Evolutionary conservation across 108 stramenopile species (phyloP), one percentile per base, ranked within the genome.

Genomic region (Fistulifera solaris): DNA sequence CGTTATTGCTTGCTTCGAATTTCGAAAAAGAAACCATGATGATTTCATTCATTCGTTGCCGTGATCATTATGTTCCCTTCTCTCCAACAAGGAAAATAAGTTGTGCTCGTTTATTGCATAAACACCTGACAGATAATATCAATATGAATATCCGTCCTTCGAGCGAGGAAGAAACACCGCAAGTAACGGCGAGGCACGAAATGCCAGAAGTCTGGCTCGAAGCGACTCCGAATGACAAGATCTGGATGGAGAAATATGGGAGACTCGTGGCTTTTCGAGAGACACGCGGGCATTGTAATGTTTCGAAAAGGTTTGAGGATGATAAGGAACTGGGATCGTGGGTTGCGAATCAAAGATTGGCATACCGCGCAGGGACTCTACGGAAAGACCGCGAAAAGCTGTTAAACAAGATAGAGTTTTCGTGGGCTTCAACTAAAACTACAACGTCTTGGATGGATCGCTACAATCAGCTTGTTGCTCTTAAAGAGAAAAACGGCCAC

Each of bases 401-500:
- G 12, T 27, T 66, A 23, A 66, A 66, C 23, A 40, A 60, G 41
- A 1, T 63, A 1, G 61, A 25, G 25, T 62, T 62, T 18, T 27
- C 52, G 1, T 61, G 59, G 59, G n/a, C n/a, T n/a, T n/a, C 31
- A 35, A 35, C 3, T 6, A 8, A 8, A 35, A 8, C 31, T 6
- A 3, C 31, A 35, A 8, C 8, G 3, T 8, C 56, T 17, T 56
- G 74, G 74, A 39, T 51, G 24, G 52, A 62, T 39, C 63, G 65
- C 0, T 67, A 65, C 48, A 28, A 67, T n/a, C 57, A 68, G 26
- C 66, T 75, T 21, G 13, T 52, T 1, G 44, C 6, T 16, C 64
- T 48, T 54, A 56, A 54, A 13, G 51, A 60, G 22, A 12, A 40
- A 19, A 38, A 62, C 39, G 76, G 76, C 15, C 58, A 77, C 50